A percentile compares a stretch with the other conserved stretches of the same genome.
Conservation (phyloP, 2,329 filamentous ascomycete genomes). For the Ophiostoma populinum region DNA sequence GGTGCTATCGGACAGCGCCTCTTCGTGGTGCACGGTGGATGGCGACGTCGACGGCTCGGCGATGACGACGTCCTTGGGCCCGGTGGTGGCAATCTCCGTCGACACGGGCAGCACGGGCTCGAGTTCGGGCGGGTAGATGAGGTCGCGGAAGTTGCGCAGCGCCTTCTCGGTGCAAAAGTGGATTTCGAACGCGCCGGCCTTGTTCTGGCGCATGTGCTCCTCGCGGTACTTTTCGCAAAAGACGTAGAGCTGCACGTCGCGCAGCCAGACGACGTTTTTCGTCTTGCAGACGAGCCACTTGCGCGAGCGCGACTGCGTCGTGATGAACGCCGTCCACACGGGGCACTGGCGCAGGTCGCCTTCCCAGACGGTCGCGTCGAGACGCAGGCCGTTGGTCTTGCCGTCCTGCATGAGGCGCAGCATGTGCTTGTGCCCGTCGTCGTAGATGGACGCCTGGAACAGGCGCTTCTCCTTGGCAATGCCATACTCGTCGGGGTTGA, state of each 20-base stretch:
- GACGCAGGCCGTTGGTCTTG: conserved; percentile 29
- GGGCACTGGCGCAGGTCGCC: conserved; percentile 36
- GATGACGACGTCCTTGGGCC: no score
- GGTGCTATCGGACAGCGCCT: no score
- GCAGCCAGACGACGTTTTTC: conserved; percentile 30
- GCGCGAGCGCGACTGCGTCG: conserved; percentile 28
- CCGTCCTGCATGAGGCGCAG: conserved; percentile 36
- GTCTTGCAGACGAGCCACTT: conserved; percentile 34
- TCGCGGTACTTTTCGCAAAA: conserved; percentile 40
- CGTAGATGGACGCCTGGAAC: conserved; percentile 35
- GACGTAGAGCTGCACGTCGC: conserved; percentile 38
- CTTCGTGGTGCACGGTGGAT: no score
- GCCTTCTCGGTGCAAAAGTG: conserved; percentile 27
- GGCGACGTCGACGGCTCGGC: no score
- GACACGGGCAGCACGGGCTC: no score
- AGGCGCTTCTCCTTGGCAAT: conserved; percentile 31
- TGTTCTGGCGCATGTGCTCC: conserved; percentile 31
- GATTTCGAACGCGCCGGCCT: conserved; percentile 31
- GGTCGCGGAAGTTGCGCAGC: conserved; percentile 23
- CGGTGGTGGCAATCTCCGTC: not conserved
- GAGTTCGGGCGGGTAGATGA: conserved; percentile 20
- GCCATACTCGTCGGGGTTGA: conserved; percentile 27
- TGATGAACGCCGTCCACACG: conserved; percentile 48
- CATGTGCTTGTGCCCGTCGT: conserved; percentile 35
- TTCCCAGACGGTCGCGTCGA: conserved; percentile 39